phyloP scores from a whole-genome alignment of 805 yeast species.

The Spathaspora boniae region DNA sequence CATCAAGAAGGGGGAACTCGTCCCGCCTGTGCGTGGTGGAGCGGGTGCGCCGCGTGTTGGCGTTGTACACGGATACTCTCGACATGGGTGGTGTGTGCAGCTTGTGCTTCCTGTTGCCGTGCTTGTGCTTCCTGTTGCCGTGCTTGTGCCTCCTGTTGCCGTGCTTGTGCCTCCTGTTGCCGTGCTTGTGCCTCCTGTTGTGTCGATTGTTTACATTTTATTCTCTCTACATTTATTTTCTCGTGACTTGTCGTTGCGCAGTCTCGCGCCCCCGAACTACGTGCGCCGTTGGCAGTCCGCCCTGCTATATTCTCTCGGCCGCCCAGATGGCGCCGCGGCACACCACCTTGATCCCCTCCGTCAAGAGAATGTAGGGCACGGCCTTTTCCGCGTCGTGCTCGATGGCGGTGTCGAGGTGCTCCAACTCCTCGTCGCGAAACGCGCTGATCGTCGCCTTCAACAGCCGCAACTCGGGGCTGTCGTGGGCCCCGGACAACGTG shows the following conservation, averaged over 20 bases:
- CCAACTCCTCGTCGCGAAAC: slow-evolving; percentile 92
- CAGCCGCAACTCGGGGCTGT: slow-evolving; percentile 52
- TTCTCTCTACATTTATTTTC: too few relatives aligned
- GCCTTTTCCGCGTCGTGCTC: slow-evolving; percentile 91
- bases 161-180: too few relatives aligned
- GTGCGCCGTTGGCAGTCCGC: slow-evolving; percentile 31
- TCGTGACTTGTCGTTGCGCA: too few relatives aligned
- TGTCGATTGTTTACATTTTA: too few relatives aligned
- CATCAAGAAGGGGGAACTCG: slow-evolving; percentile 60
- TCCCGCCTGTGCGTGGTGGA: slow-evolving; percentile 30
- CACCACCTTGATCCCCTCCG: slow-evolving; percentile 80
- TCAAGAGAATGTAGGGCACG: slow-evolving; percentile 82
- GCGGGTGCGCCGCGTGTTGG: too few relatives aligned
- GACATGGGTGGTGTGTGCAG: slow-evolving; percentile 16
- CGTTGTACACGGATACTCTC: too few relatives aligned
- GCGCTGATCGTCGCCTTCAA: slow-evolving; percentile 62
- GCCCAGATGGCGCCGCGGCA: slow-evolving; percentile 88
- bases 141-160: too few relatives aligned
- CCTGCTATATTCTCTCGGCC: slow-evolving; percentile 70
- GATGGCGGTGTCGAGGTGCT: slow-evolving; percentile 91
- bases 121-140: too few relatives aligned
- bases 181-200: too few relatives aligned
- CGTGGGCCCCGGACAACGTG: slow-evolving; percentile 20
- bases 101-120: too few relatives aligned
- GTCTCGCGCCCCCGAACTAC: slow-evolving; percentile 23